These are phyloP conservation scores for Lasiodiplodia hormozganensis DNA, from an alignment of 2,329 filamentous ascomycete genomes.

Conservation along the genomic window DNA sequence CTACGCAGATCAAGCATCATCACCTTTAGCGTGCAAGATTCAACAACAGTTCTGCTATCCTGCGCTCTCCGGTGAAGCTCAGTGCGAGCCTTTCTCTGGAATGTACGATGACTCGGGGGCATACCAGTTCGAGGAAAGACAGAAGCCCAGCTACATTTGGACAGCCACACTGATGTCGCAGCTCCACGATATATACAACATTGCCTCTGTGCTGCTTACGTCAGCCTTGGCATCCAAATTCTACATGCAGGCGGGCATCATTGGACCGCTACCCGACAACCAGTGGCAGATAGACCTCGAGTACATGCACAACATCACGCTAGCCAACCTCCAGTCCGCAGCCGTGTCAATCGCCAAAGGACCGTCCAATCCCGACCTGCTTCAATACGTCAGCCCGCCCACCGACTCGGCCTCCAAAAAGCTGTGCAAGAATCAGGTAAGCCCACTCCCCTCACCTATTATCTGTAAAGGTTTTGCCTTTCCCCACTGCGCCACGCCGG, in stretches of 20 bases:
- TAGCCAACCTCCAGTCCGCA: conserved; percentile 27
- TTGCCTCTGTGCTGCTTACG: background rate
- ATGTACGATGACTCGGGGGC: too few species aligned
- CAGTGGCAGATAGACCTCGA: conserved; percentile 33
- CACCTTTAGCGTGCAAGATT: conserved; percentile 27
- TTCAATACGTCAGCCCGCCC: background rate
- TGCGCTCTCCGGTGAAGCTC: too few species aligned
- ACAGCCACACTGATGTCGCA: background rate
- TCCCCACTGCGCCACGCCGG: too few species aligned
- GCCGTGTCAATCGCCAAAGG: conserved; percentile 27
- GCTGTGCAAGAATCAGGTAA: conserved; percentile 15
- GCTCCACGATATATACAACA: background rate
- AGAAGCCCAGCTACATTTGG: background rate
- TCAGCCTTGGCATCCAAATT: conserved; percentile 13
- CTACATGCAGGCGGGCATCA: conserved; percentile 5
- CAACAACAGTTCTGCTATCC: conserved; percentile 31
- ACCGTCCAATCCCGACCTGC: background rate
- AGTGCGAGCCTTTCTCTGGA: background rate
- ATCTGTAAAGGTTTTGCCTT: too few species aligned
- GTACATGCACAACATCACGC: conserved; percentile 22
- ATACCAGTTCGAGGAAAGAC: too few species aligned
- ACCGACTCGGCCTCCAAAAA: background rate
- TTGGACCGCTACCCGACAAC: conserved; percentile 25
- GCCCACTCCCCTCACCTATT: background rate
- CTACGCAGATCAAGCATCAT: conserved; percentile 19